Percentiles rank a stretch among this genome's conserved stretches.
Evolutionary conservation across 2,329 filamentous ascomycete genomes (phyloP).

Genomic region (Corinectria fuckeliana): DNA sequence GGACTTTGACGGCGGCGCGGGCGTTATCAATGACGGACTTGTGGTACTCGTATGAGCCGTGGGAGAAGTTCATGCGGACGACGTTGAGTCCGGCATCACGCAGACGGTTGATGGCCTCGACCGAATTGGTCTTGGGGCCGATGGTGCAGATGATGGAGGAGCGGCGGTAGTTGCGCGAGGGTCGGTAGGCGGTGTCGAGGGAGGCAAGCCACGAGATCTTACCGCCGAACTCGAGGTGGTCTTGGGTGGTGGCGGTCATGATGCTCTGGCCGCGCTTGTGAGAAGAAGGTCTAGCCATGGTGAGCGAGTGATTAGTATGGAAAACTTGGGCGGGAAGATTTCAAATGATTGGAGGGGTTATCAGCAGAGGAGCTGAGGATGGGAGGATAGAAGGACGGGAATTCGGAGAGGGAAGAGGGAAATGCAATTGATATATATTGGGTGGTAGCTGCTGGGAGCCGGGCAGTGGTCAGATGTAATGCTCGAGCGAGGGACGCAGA

Average conservation of each 20-base stretch:
- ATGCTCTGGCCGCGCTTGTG: slow-evolving; percentile 46
- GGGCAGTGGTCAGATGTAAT: slow-evolving; percentile 12
- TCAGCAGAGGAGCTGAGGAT: slow-evolving; percentile 31
- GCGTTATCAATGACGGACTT: slow-evolving; percentile 98
- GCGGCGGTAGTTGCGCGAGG: slow-evolving; percentile 88
- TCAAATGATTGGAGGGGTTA: slow-evolving; percentile 22
- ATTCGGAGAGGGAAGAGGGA: slow-evolving; percentile 17
- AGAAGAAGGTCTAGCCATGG: slow-evolving; percentile 41
- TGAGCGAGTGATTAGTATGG: slow-evolving; percentile 32
- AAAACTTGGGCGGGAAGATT: slow-evolving; percentile 8
- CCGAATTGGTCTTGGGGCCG: slow-evolving; percentile 98
- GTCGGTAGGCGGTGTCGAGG: slow-evolving; percentile 88
- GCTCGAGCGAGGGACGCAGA: slow-evolving; percentile 11
- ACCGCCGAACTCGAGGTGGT: slow-evolving; percentile 82
- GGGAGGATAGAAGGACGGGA: slow-evolving; percentile 19
- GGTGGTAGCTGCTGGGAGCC: slow-evolving; percentile 1
- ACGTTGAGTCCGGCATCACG: slow-evolving; percentile 93
- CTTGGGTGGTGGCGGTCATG: slow-evolving; percentile 73
- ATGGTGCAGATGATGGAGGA: slow-evolving; percentile 99
- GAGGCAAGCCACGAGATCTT: slow-evolving; percentile 70
- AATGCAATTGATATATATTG: slow-evolving; percentile 31
- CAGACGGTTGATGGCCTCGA: slow-evolving; percentile 95
- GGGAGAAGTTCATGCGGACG: slow-evolving; percentile 99
- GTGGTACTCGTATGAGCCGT: slow-evolving; percentile 83
- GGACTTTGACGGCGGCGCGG: slow-evolving; percentile 79